Evolutionary conservation across 495 filamentous ascomycete genomes (phyloP).

Genomic region (Parmelia sp.): DNA sequence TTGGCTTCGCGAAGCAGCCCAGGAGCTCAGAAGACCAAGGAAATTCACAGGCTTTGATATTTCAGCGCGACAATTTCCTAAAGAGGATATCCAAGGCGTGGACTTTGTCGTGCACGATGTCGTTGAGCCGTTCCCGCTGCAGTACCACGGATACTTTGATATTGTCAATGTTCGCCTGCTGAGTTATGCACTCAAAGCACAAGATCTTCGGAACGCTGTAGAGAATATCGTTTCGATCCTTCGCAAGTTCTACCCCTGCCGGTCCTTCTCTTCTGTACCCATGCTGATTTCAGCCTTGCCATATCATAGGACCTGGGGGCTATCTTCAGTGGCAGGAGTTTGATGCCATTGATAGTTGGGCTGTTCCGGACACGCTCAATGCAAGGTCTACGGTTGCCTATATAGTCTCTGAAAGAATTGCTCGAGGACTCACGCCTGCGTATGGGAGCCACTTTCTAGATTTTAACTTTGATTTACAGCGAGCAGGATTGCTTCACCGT

Average conservation of each 20-base stretch:
- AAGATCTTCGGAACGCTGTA: constrained; percentile 19
- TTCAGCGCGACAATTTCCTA: constrained; percentile 32
- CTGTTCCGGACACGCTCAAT: constrained; percentile 4
- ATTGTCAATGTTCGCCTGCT: constrained; percentile 27
- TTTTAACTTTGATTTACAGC: neutral
- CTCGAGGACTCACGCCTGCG: constrained; percentile 1
- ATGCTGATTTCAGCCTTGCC: neutral
- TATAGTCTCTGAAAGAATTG: constrained; percentile 12
- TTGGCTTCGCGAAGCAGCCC: constrained; percentile 28
- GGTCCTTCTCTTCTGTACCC: neutral
- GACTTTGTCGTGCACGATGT: constrained; percentile 31
- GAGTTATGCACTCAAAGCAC: constrained; percentile 15
- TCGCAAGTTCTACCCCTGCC: constrained; percentile 8
- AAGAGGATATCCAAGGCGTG: constrained; percentile 19
- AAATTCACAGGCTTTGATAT: constrained; percentile 35
- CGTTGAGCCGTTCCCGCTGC: constrained; percentile 27
- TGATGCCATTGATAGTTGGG: constrained; percentile 18
- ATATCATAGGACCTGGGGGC: constrained; percentile 25
- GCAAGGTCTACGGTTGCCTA: neutral
- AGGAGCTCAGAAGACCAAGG: constrained; percentile 15
- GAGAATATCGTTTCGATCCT: constrained; percentile 21
- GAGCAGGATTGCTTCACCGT: neutral
- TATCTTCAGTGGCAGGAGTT: constrained; percentile 29
- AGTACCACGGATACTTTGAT: constrained; percentile 23
- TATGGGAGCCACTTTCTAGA: neutral